Evolutionary conservation across 345 rosid species (phyloP).

Genomic region (Eutrema yunnanense): DNA sequence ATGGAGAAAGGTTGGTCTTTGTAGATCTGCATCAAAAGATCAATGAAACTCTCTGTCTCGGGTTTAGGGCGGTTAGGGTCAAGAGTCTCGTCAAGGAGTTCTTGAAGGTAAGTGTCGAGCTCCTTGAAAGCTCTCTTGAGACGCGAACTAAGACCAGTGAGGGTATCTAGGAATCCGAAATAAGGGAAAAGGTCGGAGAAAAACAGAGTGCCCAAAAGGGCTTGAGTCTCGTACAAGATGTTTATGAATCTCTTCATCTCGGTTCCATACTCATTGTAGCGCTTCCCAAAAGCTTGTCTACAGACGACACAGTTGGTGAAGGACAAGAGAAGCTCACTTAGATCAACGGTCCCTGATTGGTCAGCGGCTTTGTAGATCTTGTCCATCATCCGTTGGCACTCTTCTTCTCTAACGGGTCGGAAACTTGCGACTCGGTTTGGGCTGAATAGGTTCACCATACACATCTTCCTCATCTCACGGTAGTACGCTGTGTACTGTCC

Average conservation of each 20-base stretch:
- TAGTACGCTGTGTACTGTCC: conserved; percentile 28
- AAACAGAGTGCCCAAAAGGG: conserved; percentile 28
- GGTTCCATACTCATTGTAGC: conserved; percentile 33
- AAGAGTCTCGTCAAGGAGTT: conserved; percentile 32
- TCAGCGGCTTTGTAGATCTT: conserved; percentile 27
- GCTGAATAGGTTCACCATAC: conserved; percentile 29
- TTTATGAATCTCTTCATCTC: conserved; percentile 32
- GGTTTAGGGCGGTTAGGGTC: conserved; percentile 34
- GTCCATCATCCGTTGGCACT: conserved; percentile 25
- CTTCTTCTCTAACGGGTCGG: conserved; percentile 28
- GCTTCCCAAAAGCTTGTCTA: conserved; percentile 35
- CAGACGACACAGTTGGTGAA: conserved; percentile 29
- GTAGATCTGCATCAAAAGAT: conserved; percentile 24
- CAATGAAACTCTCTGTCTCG: conserved; percentile 31
- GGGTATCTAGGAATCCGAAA: conserved; percentile 31
- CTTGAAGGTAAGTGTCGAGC: conserved; percentile 33
- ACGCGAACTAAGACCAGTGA: conserved; percentile 28
- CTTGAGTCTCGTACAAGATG: conserved; percentile 31
- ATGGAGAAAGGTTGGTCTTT: conserved; percentile 27
- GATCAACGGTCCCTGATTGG: conserved; percentile 21
- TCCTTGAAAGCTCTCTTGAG: conserved; percentile 28
- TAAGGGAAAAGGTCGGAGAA: conserved; percentile 37
- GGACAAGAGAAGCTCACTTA: conserved; percentile 25
- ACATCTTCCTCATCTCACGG: conserved; percentile 33
- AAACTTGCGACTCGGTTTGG: conserved; percentile 30